Evolutionary conservation across 148 eudicot genomes (phyloP), one percentile per base, ranked within the genome.

Genomic region (Heliamphora exappendiculata): DNA sequence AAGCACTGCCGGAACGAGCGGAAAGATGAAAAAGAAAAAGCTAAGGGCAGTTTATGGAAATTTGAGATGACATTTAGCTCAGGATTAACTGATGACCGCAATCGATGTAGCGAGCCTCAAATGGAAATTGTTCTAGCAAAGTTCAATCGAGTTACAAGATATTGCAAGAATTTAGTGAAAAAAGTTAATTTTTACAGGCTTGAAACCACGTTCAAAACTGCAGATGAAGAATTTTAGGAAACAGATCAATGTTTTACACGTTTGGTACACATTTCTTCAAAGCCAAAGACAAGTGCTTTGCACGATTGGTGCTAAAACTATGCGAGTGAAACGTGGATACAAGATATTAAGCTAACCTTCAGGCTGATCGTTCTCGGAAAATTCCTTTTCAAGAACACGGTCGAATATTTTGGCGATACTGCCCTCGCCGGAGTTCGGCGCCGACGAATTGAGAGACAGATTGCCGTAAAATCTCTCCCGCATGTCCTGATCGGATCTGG

Each of bases 331-430:
- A 63, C 10, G 1, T 12, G 7, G 29, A 19, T 10, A 41, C 0
- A n/a, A 67, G 20, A 26, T 50, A n/a, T 10, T 20, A 9, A 22
- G 2, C 80, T 45, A 63, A 92, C 97, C 97, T 88, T 88, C 93
- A 78, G 91, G 87, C 55, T 89, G 93, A 75, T 95, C 99, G 76
- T 93, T 93, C 36, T 95, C 99, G 5, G 97, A 84, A 74, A 95
- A 95, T 79, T 95, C 99, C 55, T 90, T 88, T 70, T 91, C 89
- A 44, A 95, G 85, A 28, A 88, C 99, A 12, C 88, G 88, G 82
- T 90, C 99, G 59, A 95, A 84, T 93, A 95, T 93, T 31, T 93
- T 85, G 0, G 99, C 99, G 63, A 95, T 89, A 33, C 86, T 87
- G 10, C 81, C 93, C 0, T 90, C 93, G 13, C 89, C 86, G 36